Percentiles rank a stretch among this genome's conserved stretches.
phyloP scores from a whole-genome alignment of 352 stramenopile species.

The Phytophthora nicotianae region DNA sequence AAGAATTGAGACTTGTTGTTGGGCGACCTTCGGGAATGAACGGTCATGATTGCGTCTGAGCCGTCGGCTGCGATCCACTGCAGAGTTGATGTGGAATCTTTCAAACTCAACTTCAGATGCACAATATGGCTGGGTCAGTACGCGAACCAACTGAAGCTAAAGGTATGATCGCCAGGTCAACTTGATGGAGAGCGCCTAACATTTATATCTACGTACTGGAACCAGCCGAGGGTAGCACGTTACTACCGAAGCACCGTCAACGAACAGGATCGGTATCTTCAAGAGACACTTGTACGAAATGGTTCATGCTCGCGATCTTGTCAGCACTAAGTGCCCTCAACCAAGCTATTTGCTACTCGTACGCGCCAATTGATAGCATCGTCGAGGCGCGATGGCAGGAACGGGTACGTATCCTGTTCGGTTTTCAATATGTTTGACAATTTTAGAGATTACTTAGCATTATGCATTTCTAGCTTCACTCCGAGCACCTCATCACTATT shows the following conservation, averaged over 20 bases:
- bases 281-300: constrained; percentile 38
- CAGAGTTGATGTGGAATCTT: not conserved
- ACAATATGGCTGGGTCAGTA: not conserved
- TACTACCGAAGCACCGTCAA: not conserved
- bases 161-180: not conserved
- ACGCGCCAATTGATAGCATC: constrained; percentile 65
- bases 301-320: constrained; percentile 67
- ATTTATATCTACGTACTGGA: not conserved
- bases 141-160: not conserved
- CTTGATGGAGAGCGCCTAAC: not conserved
- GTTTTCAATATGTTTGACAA: not conserved
- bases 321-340: constrained; percentile 66
- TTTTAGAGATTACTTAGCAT: not conserved
- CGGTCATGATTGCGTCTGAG: not conserved
- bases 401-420: constrained; percentile 36
- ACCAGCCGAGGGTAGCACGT: not conserved
- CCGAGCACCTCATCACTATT: constrained; percentile 76
- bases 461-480: constrained; percentile 43
- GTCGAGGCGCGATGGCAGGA: constrained; percentile 56
- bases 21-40: too few species aligned
- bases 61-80: not conserved
- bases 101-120: not conserved
- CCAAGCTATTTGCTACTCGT: constrained; percentile 78
- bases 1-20: too few species aligned
- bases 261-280: not conserved